These are phyloP conservation scores for Kodamaea jinghongensis DNA, from an alignment of 805 yeast genomes.

Conservation along the genomic window DNA sequence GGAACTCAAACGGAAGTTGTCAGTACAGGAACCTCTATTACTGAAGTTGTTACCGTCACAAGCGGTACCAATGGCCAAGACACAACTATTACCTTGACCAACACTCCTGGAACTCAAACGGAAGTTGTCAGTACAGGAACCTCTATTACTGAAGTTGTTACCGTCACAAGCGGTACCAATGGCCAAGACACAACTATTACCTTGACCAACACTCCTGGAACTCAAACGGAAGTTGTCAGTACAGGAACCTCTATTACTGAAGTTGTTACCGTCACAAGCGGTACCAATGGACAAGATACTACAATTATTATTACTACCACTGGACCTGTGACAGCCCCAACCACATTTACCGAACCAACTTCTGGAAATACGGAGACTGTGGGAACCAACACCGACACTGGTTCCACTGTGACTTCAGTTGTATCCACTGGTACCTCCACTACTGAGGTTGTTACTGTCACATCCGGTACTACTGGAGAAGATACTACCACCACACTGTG, in stretches of 20 bases:
- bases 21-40: constrained; percentile 1
- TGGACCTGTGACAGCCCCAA: background rate
- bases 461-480: background rate
- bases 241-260: constrained; percentile 1
- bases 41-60: background rate
- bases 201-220: too few relatives aligned
- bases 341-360: background rate
- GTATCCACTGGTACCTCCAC: constrained; percentile 1
- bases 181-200: too few relatives aligned
- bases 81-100: too few relatives aligned
- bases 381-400: background rate
- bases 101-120: too few relatives aligned
- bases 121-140: too few relatives aligned
- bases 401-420: background rate
- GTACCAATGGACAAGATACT: background rate
- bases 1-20: too few relatives aligned
- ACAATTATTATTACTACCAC: background rate
- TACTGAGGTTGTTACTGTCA: background rate
- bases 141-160: too few relatives aligned
- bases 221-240: too few relatives aligned
- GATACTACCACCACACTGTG: background rate
- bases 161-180: too few relatives aligned
- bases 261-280: background rate
- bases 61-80: background rate
- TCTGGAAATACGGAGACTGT: too few relatives aligned